phyloP scores from a whole-genome alignment of 2,329 filamentous ascomycete species.

The Septoria linicola region DNA sequence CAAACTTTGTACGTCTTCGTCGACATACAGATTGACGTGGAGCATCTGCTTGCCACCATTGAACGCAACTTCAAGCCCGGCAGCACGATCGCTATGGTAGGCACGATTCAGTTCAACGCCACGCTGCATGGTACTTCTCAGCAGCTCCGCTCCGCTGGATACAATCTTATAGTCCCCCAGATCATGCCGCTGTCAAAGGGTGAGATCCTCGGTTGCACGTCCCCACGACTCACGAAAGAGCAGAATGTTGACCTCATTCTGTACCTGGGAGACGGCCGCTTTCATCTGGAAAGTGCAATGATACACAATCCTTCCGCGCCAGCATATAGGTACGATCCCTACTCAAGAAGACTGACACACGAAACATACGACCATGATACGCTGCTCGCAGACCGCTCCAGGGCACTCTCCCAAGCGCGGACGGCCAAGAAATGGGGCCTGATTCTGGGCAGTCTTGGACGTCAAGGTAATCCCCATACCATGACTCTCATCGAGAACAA shows the following conservation, averaged over 20 bases:
- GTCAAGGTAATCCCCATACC: conserved; percentile 94
- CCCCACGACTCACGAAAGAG: conserved; percentile 64
- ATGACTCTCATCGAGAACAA: conserved; percentile 80
- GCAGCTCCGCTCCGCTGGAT: conserved; percentile 78
- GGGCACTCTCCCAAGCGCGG: conserved; percentile 74
- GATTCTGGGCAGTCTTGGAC: conserved; percentile 85
- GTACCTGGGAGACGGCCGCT: conserved; percentile 88
- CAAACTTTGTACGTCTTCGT: conserved; percentile 98
- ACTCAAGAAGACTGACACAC: conserved; percentile 84
- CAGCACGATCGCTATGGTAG: conserved; percentile 88
- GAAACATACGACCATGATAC: conserved; percentile 91
- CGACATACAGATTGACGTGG: conserved; percentile 91
- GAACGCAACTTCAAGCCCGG: conserved; percentile 82
- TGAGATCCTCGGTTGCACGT: conserved; percentile 96
- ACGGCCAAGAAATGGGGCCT: conserved; percentile 87
- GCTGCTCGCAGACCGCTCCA: conserved; percentile 76
- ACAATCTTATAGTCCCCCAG: conserved; percentile 82
- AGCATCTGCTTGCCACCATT: conserved; percentile 81
- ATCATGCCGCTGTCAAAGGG: conserved; percentile 90
- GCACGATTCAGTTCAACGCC: conserved; percentile 98
- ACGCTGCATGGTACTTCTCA: conserved; percentile 84
- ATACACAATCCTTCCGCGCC: conserved; percentile 92
- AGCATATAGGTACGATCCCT: conserved; percentile 95
- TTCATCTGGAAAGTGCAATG: conserved; percentile 98
- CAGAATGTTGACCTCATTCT: conserved; percentile 71